Conservation (phyloP, 78 protist genomes). For the Diacronema lutheri region DNA sequence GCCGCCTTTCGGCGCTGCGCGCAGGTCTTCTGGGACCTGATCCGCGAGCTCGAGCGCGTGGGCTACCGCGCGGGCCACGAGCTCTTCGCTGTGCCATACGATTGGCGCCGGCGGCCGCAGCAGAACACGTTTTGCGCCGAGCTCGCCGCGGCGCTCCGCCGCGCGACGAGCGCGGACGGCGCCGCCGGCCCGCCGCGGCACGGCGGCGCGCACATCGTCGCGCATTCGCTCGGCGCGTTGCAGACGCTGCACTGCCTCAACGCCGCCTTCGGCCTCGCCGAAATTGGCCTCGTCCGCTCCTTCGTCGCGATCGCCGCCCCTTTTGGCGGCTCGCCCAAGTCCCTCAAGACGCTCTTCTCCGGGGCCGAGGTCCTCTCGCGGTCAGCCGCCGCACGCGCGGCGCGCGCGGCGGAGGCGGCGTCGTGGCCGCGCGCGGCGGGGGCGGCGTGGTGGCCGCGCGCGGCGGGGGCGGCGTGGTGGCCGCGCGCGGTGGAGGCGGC, state of each 20-base stretch:
- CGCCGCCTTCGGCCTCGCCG: neutral
- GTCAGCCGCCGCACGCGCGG: too few species aligned
- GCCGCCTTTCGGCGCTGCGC: too few species aligned
- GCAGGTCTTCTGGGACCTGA: conserved; percentile 14
- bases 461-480: too few species aligned
- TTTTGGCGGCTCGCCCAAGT: neutral
- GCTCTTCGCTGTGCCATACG: neutral
- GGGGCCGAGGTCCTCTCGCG: conserved; percentile 11
- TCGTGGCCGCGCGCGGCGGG: too few species aligned
- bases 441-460: too few species aligned
- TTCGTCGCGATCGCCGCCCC: conserved; percentile 3
- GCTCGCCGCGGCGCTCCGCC: neutral
- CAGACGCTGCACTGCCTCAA: neutral
- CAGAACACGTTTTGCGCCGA: neutral
- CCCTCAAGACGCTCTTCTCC: neutral
- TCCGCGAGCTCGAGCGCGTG: neutral
- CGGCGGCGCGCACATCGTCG: neutral
- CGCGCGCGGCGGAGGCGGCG: too few species aligned
- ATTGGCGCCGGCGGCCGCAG: conserved; percentile 2
- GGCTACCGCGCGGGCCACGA: neutral
- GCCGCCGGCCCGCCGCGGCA: too few species aligned
- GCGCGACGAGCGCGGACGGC: too few species aligned
- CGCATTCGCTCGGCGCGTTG: neutral
- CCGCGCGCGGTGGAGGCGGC: too few species aligned
- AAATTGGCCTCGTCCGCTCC: neutral